Evolutionary conservation across 2,329 filamentous ascomycete species (phyloP).

Genomic region (Ophiostoma triangulosporum): DNA sequence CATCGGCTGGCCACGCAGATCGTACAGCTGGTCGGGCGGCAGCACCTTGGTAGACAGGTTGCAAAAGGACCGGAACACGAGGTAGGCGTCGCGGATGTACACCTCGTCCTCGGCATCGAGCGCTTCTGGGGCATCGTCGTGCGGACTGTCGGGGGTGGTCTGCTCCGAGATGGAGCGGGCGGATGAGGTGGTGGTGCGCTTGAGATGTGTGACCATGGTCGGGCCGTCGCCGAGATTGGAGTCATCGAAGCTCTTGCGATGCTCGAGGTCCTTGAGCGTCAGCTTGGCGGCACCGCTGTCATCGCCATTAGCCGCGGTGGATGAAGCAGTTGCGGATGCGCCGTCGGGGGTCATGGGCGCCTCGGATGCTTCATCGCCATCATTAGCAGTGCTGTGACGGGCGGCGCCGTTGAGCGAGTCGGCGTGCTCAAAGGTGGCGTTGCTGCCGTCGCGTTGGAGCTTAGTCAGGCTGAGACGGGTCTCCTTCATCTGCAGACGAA

Average conservation of each 20-base stretch:
- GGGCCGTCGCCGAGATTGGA: constrained; percentile 53
- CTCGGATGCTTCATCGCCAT: constrained; percentile 20
- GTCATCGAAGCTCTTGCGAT: constrained; percentile 56
- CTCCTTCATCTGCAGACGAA: constrained; percentile 76
- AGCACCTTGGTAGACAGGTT: constrained; percentile 90
- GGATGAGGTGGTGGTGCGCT: constrained; percentile 21
- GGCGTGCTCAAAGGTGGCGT: constrained; percentile 36
- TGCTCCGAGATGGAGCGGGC: constrained; percentile 39
- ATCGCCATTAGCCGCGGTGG: constrained; percentile 9
- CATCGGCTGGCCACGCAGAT: constrained; percentile 90
- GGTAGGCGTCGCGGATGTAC: constrained; percentile 90
- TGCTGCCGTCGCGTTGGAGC: constrained; percentile 39
- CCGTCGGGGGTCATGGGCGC: constrained; percentile 14
- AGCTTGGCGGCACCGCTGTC: constrained; percentile 33
- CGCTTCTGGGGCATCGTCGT: constrained; percentile 43
- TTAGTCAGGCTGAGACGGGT: constrained; percentile 47
- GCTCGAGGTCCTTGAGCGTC: constrained; percentile 52
- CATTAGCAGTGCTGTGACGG: constrained; percentile 15
- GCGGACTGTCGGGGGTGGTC: constrained; percentile 38
- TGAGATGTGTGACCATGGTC: constrained; percentile 52
- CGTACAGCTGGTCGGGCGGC: constrained; percentile 79
- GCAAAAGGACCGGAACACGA: constrained; percentile 95
- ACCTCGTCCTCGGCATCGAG: constrained; percentile 77
- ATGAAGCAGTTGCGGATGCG: constrained; percentile 15
- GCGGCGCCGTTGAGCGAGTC: constrained; percentile 18